Percentiles rank a stretch among this genome's conserved stretches.
Conservation (phyloP, 176 grass and related monocot species). For the Oryza punctata region DNA sequence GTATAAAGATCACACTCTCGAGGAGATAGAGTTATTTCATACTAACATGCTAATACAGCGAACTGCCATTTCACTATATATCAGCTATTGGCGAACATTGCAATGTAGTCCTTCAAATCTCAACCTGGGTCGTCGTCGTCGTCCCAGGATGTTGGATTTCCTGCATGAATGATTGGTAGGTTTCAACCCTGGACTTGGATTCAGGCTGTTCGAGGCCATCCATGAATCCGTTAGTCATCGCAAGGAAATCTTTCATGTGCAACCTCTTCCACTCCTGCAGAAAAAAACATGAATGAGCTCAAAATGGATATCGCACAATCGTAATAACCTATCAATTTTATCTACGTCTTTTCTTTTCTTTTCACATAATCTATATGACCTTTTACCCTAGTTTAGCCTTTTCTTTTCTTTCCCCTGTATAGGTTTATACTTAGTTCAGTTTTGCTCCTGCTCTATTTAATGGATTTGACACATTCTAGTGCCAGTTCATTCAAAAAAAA, state of each 20-base stretch:
- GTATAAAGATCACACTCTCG: no score
- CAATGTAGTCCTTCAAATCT: conserved; percentile 28
- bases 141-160: conserved; percentile 54
- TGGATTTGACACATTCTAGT: no score
- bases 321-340: not conserved
- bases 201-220: conserved; percentile 49
- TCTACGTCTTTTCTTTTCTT: not conserved
- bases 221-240: conserved; percentile 76
- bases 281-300: not conserved
- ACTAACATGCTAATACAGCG: conserved; percentile 1
- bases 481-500: no score
- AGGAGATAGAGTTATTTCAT: no score
- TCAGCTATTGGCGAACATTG: conserved; percentile 11
- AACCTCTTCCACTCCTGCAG: conserved; percentile 74
- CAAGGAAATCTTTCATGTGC: conserved; percentile 76
- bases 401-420: no score
- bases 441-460: no score
- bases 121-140: conserved; percentile 32
- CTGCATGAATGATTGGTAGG: conserved; percentile 72
- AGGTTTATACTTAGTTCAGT: no score
- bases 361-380: no score
- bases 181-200: conserved; percentile 67
- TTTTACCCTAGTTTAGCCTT: no score
- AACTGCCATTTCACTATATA: not conserved
- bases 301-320: not conserved